A percentile compares a stretch with the other conserved stretches of the same genome.
These are phyloP conservation scores for Scutellaria galericulata DNA, from an alignment of 257 asterid species.

Conservation along the genomic window DNA sequence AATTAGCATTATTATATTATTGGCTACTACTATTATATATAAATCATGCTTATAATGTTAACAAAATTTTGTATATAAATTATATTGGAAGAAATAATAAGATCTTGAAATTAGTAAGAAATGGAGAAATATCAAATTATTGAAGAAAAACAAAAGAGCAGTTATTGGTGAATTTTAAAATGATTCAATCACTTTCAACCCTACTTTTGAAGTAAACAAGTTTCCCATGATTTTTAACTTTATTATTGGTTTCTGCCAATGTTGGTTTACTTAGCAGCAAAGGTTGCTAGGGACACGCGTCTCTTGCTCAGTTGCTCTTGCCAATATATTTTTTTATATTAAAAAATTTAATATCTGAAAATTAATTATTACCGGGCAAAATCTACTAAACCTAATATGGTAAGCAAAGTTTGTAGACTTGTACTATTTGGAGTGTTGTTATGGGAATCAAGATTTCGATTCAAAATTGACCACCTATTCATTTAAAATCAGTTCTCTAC, in stretches of 20 bases:
- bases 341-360: neutral
- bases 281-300: conserved; percentile 43
- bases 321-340: no score
- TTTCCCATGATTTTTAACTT: conserved; percentile 30
- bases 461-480: no score
- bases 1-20: no score
- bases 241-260: conserved; percentile 40
- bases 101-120: neutral
- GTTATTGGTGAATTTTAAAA: conserved; percentile 30
- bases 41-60: neutral
- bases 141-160: neutral
- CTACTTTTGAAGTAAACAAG: conserved; percentile 32
- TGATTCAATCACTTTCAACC: conserved; percentile 37
- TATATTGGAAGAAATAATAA: neutral
- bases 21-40: no score
- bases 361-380: neutral
- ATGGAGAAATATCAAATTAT: neutral
- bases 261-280: conserved; percentile 46
- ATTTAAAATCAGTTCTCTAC: no score
- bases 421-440: conserved; percentile 29
- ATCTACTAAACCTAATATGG: conserved; percentile 38
- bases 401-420: conserved; percentile 27
- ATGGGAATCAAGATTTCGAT: conserved; percentile 7
- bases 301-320: neutral
- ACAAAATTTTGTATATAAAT: neutral